Percentiles rank a stretch among this genome's conserved stretches.
Evolutionary conservation across 805 yeast species (phyloP).

Genomic region (Zygosaccharomyces gambellarensis): DNA sequence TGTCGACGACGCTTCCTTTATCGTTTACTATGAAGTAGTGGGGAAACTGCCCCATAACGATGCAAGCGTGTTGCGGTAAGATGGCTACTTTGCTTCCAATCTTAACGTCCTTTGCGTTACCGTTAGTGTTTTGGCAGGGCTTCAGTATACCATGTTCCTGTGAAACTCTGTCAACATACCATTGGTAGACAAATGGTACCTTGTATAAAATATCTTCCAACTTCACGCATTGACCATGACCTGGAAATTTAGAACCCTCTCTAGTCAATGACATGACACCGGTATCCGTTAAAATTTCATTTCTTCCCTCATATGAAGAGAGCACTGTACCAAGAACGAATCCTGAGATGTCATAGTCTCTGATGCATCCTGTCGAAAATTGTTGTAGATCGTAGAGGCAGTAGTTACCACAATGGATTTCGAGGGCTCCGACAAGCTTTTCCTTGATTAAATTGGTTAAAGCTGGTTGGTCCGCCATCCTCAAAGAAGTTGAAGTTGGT

Average conservation of each 20-base stretch:
- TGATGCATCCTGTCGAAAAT: slow-evolving; percentile 59
- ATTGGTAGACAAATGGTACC: slow-evolving; percentile 41
- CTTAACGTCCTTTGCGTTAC: slow-evolving; percentile 20
- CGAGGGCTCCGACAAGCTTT: slow-evolving; percentile 43
- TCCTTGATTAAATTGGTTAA: slow-evolving; percentile 14
- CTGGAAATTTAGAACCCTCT: slow-evolving; percentile 56
- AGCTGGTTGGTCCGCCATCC: slow-evolving; percentile 11
- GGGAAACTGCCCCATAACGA: slow-evolving; percentile 58
- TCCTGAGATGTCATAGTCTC: slow-evolving; percentile 43
- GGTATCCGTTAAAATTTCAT: slow-evolving; percentile 57
- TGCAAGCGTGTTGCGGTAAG: slow-evolving; percentile 70
- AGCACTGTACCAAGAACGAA: slow-evolving; percentile 55
- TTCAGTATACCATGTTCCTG: slow-evolving; percentile 76
- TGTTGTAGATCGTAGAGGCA: slow-evolving; percentile 73
- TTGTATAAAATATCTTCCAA: slow-evolving; percentile 34
- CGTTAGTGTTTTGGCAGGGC: slow-evolving; percentile 36
- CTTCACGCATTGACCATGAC: slow-evolving; percentile 44
- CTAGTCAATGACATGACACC: slow-evolving; percentile 69
- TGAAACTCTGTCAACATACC: slow-evolving; percentile 64
- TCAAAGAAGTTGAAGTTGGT: slow-evolving; percentile 64
- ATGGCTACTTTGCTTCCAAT: slow-evolving; percentile 51
- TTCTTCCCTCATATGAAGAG: slow-evolving; percentile 53
- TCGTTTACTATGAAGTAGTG: slow-evolving; percentile 54
- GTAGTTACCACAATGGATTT: slow-evolving; percentile 80
- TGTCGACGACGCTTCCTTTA: slow-evolving; percentile 46